Evolutionary conservation across 305 asterid species (phyloP).

Genomic region (Fraxinus angustifolia): DNA sequence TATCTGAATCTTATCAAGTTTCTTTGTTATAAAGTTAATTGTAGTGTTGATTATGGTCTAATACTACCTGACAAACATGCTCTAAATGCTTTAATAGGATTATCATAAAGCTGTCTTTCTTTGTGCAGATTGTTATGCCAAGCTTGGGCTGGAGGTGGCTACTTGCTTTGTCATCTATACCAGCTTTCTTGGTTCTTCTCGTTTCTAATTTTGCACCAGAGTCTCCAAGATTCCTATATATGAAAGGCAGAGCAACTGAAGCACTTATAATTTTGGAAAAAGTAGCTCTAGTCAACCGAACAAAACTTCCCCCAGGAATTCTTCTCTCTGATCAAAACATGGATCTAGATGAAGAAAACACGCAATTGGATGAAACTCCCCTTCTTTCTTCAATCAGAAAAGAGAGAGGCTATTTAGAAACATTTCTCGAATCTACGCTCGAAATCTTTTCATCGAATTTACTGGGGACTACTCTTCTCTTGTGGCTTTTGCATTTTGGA

Average conservation of each 20-base stretch:
- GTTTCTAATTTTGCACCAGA: slow-evolving; percentile 38
- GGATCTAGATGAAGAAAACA: slow-evolving; percentile 26
- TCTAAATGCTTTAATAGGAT: not conserved
- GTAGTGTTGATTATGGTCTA: not conserved
- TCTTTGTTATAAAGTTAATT: not conserved
- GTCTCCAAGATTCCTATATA: slow-evolving; percentile 51
- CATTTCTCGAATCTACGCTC: slow-evolving; percentile 20
- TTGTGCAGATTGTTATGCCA: slow-evolving; percentile 44
- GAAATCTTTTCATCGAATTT: slow-evolving; percentile 46
- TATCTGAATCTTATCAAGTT: not conserved
- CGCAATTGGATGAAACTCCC: slow-evolving; percentile 7
- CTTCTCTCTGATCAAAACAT: slow-evolving; percentile 32
- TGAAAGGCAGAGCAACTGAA: slow-evolving; percentile 38
- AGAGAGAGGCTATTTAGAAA: slow-evolving; percentile 15
- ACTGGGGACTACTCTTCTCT: slow-evolving; percentile 43
- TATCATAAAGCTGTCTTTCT: not conserved
- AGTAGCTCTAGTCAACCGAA: slow-evolving; percentile 32
- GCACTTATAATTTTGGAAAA: slow-evolving; percentile 31
- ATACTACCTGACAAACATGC: not conserved
- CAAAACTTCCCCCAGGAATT: slow-evolving; percentile 38
- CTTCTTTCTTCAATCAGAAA: slow-evolving; percentile 22
- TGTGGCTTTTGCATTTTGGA: slow-evolving; percentile 51
- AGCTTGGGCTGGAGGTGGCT: slow-evolving; percentile 55
- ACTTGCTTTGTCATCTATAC: slow-evolving; percentile 48
- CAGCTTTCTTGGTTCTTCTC: slow-evolving; percentile 37